Evolutionary conservation across 768 basidiomycete genomes (phyloP), one percentile per base, ranked within the genome.

Genomic region (Hericium alpestre): DNA sequence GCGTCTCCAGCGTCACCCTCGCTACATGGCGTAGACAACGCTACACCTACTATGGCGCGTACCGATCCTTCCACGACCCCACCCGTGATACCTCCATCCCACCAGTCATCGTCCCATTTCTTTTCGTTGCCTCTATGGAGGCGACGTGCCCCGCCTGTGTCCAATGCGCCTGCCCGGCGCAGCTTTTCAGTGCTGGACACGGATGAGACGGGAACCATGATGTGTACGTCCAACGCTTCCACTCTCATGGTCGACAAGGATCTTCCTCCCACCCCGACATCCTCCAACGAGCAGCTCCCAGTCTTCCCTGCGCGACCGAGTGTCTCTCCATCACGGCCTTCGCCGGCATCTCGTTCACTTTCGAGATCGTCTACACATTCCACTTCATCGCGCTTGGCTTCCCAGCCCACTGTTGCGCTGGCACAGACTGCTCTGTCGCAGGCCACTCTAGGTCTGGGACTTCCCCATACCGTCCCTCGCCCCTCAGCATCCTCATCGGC

Each of bases 61-160:
- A 32, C 32, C 32, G 32, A 32, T 18, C 43, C 43, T 18, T 43
- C 59, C 27, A 53, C 54, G 20, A 20, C 59, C 13, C 55, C 41
- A 37, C 51, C 51, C 38, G 25, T 22, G 54, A 51, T n/a, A 53
- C 49, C 8, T 76, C 73, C 74, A 22, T 76, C 79, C n/a, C 76
- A 77, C 12, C 72, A 73, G 53, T 76, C 77, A 12, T 72, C 79
- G 12, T 77, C 80, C 22, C 82, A 81, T 68, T 81, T 87, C 70
- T 81, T 87, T 68, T 82, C 85, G 22, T 69, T 84, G 23, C 81
- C 84, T 15, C 73, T 76, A 59, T 86, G 84, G 84, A 79, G 74
- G 64, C 83, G 79, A 62, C 82, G 78, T 58, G 71, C 69, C 27
- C 65, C 70, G 37, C 66, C 70, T 50, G 61, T 66, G 20, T 64